Conservation (phyloP, 1,139 yeast genomes). For the Kazachstania sp. region DNA sequence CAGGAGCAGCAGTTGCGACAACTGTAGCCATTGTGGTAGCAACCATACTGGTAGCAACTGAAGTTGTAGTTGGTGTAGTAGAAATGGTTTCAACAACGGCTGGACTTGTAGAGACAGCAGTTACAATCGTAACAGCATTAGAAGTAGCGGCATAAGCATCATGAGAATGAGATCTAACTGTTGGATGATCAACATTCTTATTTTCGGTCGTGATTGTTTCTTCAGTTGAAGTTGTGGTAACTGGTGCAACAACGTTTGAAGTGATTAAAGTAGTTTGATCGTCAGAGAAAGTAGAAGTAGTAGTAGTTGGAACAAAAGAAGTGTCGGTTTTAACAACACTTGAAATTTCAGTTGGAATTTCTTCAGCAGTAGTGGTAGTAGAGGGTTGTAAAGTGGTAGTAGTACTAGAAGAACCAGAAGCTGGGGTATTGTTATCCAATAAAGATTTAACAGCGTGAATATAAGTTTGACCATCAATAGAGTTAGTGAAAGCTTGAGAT, state of each 20-base stretch:
- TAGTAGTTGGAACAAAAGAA: conserved; percentile 2
- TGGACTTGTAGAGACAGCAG: conserved; percentile 4
- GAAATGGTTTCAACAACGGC: conserved; percentile 1
- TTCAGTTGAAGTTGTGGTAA: conserved; percentile 4
- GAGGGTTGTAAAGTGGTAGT: conserved; percentile 12
- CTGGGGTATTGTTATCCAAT: conserved; percentile 13
- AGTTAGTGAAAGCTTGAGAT: conserved; percentile 61
- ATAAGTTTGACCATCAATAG: conserved; percentile 35
- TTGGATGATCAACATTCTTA: conserved; percentile 1
- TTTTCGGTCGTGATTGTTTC: not conserved
- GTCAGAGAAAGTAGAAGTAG: conserved; percentile 4
- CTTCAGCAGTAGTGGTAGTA: conserved; percentile 6
- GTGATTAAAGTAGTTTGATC: conserved; percentile 1
- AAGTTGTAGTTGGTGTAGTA: not conserved
- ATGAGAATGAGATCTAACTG: conserved; percentile 1
- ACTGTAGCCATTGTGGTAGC: conserved; percentile 5
- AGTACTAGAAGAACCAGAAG: conserved; percentile 12
- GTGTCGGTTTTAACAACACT: conserved; percentile 4
- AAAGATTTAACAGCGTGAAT: conserved; percentile 29
- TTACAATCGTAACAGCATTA: conserved; percentile 1
- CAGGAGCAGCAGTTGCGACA: conserved; percentile 2
- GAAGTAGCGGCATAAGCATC: conserved; percentile 3
- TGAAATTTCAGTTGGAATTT: not conserved
- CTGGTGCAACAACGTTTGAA: no score
- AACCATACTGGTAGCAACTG: conserved; percentile 6